A percentile compares a stretch with the other conserved stretches of the same genome.
Conservation (phyloP, 2,329 filamentous ascomycete genomes). For the Pyrenophora graminea region DNA sequence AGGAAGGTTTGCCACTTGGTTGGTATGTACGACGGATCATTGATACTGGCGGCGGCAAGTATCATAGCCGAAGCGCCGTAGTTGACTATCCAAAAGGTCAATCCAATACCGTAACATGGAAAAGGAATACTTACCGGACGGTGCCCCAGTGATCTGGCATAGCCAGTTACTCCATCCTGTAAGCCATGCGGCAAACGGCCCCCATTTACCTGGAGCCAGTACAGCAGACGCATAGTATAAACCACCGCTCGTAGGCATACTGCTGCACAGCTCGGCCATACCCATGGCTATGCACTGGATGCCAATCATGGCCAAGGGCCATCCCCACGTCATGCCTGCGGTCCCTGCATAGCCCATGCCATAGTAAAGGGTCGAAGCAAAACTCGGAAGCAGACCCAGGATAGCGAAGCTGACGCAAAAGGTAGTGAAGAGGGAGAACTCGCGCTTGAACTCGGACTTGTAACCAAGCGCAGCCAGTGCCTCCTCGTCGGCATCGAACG, state of each 20-base stretch:
- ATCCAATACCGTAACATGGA: not conserved
- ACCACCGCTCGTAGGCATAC: conserved; percentile 73
- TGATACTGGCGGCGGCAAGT: conserved; percentile 70
- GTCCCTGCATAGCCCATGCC: conserved; percentile 60
- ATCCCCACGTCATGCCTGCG: conserved; percentile 70
- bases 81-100: conserved; percentile 54
- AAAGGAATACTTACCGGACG: conserved; percentile 50
- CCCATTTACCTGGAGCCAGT: conserved; percentile 67
- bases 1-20: conserved; percentile 70
- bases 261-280: conserved; percentile 71
- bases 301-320: conserved; percentile 73
- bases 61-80: conserved; percentile 72
- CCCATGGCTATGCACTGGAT: conserved; percentile 71
- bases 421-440: conserved; percentile 74
- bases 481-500: conserved; percentile 61
- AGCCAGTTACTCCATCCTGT: conserved; percentile 75
- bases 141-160: conserved; percentile 67
- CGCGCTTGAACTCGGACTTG: conserved; percentile 68
- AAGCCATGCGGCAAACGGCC: conserved; percentile 69
- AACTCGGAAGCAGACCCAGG: conserved; percentile 70
- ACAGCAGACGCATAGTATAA: conserved; percentile 76
- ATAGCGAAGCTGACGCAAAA: conserved; percentile 77
- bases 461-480: conserved; percentile 65
- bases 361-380: conserved; percentile 73
- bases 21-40: conserved; percentile 67